Base-by-base conservation (phyloP, 768 basidiomycete genomes). In the Leccinum rimulosum region DNA sequence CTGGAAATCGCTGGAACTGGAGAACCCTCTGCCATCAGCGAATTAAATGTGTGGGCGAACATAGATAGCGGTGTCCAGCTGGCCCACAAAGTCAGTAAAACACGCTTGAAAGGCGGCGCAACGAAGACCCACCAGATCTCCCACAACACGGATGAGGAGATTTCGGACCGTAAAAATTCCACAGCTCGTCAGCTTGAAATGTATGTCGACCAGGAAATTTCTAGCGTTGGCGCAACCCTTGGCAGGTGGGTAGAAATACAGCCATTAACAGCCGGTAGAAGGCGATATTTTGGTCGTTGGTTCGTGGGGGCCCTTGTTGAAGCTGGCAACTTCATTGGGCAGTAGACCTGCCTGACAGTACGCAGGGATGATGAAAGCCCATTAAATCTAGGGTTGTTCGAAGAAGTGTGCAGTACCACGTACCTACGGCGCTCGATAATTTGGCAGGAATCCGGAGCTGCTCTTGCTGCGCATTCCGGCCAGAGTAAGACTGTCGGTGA, bases 391-490 rank as follows among this genome's bases (percentile, higher is more conserved):
- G 38, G 40, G 19, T 22, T 27, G 19, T 30, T 43, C 15, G 35
- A 31, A 36, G 15, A 43, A 43, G 57, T 36, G 35, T 27, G 56
- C 17, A 31, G 27, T 50, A 7, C 45, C 35, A 17, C 27, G 35
- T 36, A 47, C 17, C 19, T 47, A 49, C 36, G 31, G 49, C 36
- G 30, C 48, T 47, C 30, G 50, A 51, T 25, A 36, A 33, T 50
- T 49, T 54, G 19, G 48, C 31, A 38, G 27, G n/a, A 45, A 54
- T 52, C 55, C 40, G 7, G 50, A 50, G 38, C 57, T 9, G 28
- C 25, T 53, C 54, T 51, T 35, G 54, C 49, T 30, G 51, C 40
- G 64, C 57, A 35, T 51, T 40, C 52, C 19, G 22, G 31, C 45
- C 35, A 14, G 35, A 35, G 28, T 7, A 7, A 7, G 1, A 7